Percentiles rank a stretch among this genome's conserved stretches.
phyloP scores from a whole-genome alignment of 2,329 filamentous ascomycete genomes.

The Pseudocercospora fijiensis region DNA sequence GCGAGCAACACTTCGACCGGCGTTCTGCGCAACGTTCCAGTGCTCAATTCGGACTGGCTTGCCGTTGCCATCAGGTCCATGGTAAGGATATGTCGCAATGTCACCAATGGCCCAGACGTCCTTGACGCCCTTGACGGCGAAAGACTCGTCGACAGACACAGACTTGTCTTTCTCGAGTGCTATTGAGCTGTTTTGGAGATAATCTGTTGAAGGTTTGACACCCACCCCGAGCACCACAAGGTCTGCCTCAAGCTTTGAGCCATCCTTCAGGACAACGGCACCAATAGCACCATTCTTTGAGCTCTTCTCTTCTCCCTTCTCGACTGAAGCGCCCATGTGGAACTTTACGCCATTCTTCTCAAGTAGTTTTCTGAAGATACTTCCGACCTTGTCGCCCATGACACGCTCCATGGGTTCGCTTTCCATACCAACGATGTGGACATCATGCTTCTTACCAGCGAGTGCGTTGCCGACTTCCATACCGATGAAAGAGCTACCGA shows the following conservation, averaged over 20 bases:
- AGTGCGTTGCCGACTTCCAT: conserved; percentile 91
- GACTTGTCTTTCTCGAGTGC: conserved; percentile 82
- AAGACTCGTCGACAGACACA: conserved; percentile 74
- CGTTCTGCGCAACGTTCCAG: conserved; percentile 97
- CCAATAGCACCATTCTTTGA: conserved; percentile 72
- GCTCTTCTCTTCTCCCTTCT: conserved; percentile 72
- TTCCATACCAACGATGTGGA: conserved; percentile 88
- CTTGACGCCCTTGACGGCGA: conserved; percentile 70
- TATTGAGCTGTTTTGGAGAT: conserved; percentile 70
- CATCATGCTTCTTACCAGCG: conserved; percentile 72
- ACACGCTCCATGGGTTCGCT: conserved; percentile 79
- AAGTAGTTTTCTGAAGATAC: conserved; percentile 72
- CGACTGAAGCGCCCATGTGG: conserved; percentile 74
- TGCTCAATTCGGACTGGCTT: conserved; percentile 83
- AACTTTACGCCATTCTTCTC: conserved; percentile 90
- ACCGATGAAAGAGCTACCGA: conserved; percentile 94
- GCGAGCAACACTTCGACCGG: conserved; percentile 74
- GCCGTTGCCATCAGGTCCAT: conserved; percentile 79
- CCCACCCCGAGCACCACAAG: conserved; percentile 90
- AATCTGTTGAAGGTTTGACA: conserved; percentile 81
- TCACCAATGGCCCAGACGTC: conserved; percentile 93
- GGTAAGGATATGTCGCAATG: conserved; percentile 92
- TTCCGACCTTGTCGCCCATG: conserved; percentile 77
- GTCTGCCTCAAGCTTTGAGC: conserved; percentile 79
- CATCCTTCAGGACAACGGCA: conserved; percentile 78